phyloP scores from a whole-genome alignment of 169 alveolate genomes.

The Cryptosporidium ubiquitum region DNA sequence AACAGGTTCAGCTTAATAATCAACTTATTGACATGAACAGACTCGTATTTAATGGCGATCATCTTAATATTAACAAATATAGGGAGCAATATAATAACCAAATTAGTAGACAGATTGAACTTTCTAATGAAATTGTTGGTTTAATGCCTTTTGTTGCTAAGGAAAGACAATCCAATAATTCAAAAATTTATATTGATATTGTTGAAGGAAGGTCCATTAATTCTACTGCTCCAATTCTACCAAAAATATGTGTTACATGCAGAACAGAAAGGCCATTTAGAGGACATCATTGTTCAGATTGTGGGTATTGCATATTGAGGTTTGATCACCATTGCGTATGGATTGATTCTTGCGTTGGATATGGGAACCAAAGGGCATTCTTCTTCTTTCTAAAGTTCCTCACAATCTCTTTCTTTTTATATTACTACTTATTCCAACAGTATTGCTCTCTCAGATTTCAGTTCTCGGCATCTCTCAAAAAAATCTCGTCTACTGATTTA shows the following conservation, averaged over 20 bases:
- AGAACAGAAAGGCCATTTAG: conserved; percentile 83
- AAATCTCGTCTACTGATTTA: conserved; percentile 15
- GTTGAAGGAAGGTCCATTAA: conserved; percentile 55
- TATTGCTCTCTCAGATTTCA: conserved; percentile 47
- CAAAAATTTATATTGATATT: conserved; percentile 55
- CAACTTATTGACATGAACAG: conserved; percentile 48
- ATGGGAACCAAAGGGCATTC: conserved; percentile 82
- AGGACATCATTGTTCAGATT: conserved; percentile 84
- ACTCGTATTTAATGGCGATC: conserved; percentile 50
- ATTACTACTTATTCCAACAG: conserved; percentile 74
- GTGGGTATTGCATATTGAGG: conserved; percentile 85
- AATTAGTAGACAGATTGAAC: conserved; percentile 38
- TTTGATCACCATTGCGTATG: conserved; percentile 91
- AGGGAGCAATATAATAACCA: conserved; percentile 42
- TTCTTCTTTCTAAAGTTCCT: conserved; percentile 77
- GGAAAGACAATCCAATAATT: conserved; percentile 50
- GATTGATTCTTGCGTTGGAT: conserved; percentile 90
- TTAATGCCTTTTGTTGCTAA: conserved; percentile 65
- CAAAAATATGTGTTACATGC: conserved; percentile 88
- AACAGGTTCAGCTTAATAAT: conserved; percentile 53
- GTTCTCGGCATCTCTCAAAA: conserved; percentile 54
- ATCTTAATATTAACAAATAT: conserved; percentile 17
- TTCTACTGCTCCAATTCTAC: conserved; percentile 51
- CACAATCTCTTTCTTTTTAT: conserved; percentile 77
- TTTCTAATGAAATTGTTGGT: conserved; percentile 44